A percentile compares a stretch with the other conserved stretches of the same genome.
These are phyloP conservation scores for Agastache rugosa DNA, from an alignment of 257 asterid species.

Conservation along the genomic window DNA sequence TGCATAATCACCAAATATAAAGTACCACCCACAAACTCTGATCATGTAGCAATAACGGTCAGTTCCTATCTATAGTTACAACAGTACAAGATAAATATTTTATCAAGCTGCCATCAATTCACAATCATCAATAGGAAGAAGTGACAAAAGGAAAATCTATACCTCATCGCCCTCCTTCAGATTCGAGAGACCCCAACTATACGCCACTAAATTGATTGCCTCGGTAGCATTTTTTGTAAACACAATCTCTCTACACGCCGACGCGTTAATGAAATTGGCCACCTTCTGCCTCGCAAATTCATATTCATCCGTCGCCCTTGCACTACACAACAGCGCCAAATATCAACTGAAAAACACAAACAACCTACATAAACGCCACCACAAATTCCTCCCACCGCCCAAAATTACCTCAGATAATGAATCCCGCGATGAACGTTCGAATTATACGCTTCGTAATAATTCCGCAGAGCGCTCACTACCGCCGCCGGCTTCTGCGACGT, in stretches of 20 bases:
- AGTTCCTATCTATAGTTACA: constrained; percentile 16
- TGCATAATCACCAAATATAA: background rate
- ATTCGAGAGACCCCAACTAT: constrained; percentile 87
- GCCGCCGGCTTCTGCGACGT: constrained; percentile 96
- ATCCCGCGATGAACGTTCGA: constrained; percentile 98
- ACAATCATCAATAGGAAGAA: constrained; percentile 24
- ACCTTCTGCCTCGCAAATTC: constrained; percentile 90
- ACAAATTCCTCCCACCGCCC: background rate
- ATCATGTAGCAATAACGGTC: background rate
- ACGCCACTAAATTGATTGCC: constrained; percentile 94
- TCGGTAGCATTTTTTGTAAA: constrained; percentile 97
- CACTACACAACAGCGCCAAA: constrained; percentile 50
- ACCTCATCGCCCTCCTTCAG: constrained; percentile 94
- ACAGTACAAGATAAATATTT: constrained; percentile 11
- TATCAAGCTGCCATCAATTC: constrained; percentile 20
- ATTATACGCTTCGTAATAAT: constrained; percentile 76
- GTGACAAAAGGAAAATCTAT: background rate
- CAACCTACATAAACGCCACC: background rate
- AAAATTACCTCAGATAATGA: constrained; percentile 78
- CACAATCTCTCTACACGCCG: constrained; percentile 73
- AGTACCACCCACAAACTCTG: background rate
- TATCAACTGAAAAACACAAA: constrained; percentile 1
- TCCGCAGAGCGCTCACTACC: constrained; percentile 70
- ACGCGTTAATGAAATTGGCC: constrained; percentile 79
- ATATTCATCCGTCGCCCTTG: constrained; percentile 87